A percentile compares a stretch with the other conserved stretches of the same genome.
phyloP scores from a whole-genome alignment of 306 rosid species.

The Dryas alaskensis region DNA sequence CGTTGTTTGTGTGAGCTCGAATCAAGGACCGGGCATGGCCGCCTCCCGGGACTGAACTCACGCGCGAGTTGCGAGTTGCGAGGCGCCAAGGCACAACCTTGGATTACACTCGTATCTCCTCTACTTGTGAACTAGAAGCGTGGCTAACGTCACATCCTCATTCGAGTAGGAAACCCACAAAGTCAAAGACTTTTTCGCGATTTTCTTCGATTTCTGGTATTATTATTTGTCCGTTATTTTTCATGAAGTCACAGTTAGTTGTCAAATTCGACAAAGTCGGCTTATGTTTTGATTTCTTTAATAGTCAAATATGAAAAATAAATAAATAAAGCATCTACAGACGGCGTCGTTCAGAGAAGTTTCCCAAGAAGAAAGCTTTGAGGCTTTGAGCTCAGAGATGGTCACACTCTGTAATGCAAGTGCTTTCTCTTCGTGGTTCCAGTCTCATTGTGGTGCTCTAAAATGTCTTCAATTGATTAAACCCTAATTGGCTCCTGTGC shows the following conservation, averaged over 20 bases:
- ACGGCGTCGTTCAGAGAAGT: no score
- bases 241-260: background rate
- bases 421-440: constrained; percentile 74
- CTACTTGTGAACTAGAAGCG: background rate
- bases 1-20: background rate
- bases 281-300: no score
- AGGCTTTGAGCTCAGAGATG: constrained; percentile 38
- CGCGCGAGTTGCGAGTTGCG: constrained; percentile 4
- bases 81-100: background rate
- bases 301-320: no score
- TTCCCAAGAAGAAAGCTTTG: no score
- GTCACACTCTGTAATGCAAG: constrained; percentile 70
- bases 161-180: no score
- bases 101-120: background rate
- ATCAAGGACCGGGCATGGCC: background rate
- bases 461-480: background rate
- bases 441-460: constrained; percentile 70
- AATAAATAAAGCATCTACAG: no score
- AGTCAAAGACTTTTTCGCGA: background rate
- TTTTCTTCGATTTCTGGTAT: background rate
- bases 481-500: background rate
- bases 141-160: background rate
- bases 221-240: background rate
- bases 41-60: background rate
- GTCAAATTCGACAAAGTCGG: background rate